These are phyloP conservation scores for Mortierella sp. DNA, from an alignment of 371 early-diverging fungal genomes.

Conservation along the genomic window DNA sequence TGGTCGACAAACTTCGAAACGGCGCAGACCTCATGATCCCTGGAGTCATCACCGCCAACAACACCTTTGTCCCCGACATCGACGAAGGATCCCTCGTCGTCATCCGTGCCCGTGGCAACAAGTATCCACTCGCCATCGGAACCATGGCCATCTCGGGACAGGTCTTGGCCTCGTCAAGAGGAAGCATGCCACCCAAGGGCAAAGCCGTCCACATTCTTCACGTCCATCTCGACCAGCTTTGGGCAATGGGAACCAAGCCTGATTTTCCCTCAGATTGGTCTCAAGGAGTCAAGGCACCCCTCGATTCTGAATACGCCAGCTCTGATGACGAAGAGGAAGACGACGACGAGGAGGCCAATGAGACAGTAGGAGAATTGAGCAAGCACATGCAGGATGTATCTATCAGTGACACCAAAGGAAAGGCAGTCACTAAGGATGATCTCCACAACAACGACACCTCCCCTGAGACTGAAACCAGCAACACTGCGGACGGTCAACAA, in stretches of 20 bases:
- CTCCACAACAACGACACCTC: neutral
- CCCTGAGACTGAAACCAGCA: neutral
- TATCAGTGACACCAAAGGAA: slow-evolving; percentile 22
- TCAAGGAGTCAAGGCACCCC: slow-evolving; percentile 10
- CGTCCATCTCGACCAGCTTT: slow-evolving; percentile 75
- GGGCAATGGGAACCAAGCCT: slow-evolving; percentile 75
- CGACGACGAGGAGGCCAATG: slow-evolving; percentile 36
- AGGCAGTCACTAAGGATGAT: slow-evolving; percentile 7
- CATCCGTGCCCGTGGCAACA: slow-evolving; percentile 68
- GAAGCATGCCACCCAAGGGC: slow-evolving; percentile 71
- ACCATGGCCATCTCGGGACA: slow-evolving; percentile 67
- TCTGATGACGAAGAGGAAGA: slow-evolving; percentile 22
- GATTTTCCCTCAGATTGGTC: slow-evolving; percentile 64
- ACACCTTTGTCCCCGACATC: slow-evolving; percentile 61
- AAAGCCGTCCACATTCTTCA: slow-evolving; percentile 80
- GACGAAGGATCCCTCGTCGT: slow-evolving; percentile 66
- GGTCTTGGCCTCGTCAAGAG: slow-evolving; percentile 60
- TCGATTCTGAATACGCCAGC: slow-evolving; percentile 20
- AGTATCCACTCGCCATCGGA: slow-evolving; percentile 70
- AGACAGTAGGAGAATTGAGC: slow-evolving; percentile 34
- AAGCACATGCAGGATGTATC: slow-evolving; percentile 11
- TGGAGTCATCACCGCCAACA: slow-evolving; percentile 65
- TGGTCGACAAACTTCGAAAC: slow-evolving; percentile 70
- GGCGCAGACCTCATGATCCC: slow-evolving; percentile 82
- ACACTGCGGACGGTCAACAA: slow-evolving; percentile 13